These are phyloP conservation scores for Aspergillus tanneri DNA, from an alignment of 2,329 filamentous ascomycete species.

Conservation along the genomic window DNA sequence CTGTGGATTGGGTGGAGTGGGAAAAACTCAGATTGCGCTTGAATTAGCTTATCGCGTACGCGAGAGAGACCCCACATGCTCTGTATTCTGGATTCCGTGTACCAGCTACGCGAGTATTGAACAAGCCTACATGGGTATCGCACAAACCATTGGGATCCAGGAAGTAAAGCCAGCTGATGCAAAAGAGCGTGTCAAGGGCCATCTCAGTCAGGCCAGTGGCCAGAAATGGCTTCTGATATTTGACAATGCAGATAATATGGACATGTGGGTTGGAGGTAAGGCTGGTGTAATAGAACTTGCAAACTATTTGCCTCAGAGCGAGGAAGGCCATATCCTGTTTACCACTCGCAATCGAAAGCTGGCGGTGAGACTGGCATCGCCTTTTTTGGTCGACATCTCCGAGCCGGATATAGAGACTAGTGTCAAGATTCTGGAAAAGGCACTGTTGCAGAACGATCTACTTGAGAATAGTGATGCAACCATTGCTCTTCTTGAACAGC, in stretches of 20 bases:
- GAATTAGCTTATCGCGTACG: constrained; percentile 26
- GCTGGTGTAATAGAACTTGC: constrained; percentile 5
- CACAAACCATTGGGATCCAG: constrained; percentile 12
- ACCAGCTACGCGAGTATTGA: constrained; percentile 22
- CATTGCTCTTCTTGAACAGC: constrained; percentile 5
- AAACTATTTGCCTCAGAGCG: constrained; percentile 15
- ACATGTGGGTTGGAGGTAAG: constrained; percentile 15
- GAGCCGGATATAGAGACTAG: constrained; percentile 5
- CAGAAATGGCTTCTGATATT: constrained; percentile 28
- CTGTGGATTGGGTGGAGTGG: constrained; percentile 27
- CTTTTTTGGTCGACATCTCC: constrained; percentile 12
- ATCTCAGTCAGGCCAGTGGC: constrained; percentile 14
- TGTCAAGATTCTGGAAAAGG: constrained; percentile 4
- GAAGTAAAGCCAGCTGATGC: constrained; percentile 6
- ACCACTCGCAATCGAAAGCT: constrained; percentile 21
- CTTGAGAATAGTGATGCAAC: neutral
- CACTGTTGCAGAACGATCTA: constrained; percentile 3
- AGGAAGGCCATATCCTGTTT: constrained; percentile 20
- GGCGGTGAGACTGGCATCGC: constrained; percentile 7
- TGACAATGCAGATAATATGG: constrained; percentile 27
- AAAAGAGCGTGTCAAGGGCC: constrained; percentile 8
- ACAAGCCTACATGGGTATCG: constrained; percentile 22
- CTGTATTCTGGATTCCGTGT: constrained; percentile 29
- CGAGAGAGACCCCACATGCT: constrained; percentile 19
- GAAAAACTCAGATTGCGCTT: constrained; percentile 30